Evolutionary conservation across 2,329 filamentous ascomycete genomes (phyloP).

Genomic region (Hypoxylon sp.): DNA sequence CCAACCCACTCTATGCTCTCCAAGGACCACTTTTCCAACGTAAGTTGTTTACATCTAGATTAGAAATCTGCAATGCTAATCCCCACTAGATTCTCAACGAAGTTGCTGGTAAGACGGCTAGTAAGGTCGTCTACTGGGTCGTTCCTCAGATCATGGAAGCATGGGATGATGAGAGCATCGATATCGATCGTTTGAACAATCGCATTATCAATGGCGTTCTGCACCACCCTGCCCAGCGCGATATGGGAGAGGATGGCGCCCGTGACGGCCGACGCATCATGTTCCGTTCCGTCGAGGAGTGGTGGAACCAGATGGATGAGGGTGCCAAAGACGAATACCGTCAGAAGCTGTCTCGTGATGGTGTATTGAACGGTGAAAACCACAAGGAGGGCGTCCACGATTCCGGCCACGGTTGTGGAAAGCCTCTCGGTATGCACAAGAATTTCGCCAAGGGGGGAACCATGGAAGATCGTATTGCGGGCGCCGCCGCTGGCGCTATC

Average conservation of each 20-base stretch:
- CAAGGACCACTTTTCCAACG: slow-evolving; percentile 94
- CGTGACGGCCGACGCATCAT: slow-evolving; percentile 80
- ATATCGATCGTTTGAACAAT: slow-evolving; percentile 78
- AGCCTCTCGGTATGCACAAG: slow-evolving; percentile 84
- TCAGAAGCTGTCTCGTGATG: slow-evolving; percentile 80
- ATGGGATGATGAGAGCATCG: slow-evolving; percentile 83
- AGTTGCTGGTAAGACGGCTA: slow-evolving; percentile 85
- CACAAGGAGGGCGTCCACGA: slow-evolving; percentile 90
- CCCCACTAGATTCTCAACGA: slow-evolving; percentile 79
- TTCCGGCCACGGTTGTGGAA: slow-evolving; percentile 84
- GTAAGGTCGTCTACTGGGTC: slow-evolving; percentile 83
- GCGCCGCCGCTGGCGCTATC: slow-evolving; percentile 69
- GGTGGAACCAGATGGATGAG: slow-evolving; percentile 81
- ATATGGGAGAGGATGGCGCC: slow-evolving; percentile 78
- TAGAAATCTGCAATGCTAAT: slow-evolving; percentile 24
- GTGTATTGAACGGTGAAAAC: slow-evolving; percentile 83
- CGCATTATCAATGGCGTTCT: slow-evolving; percentile 87
- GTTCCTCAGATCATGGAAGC: slow-evolving; percentile 90
- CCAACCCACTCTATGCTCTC: slow-evolving; percentile 96
- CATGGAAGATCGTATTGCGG: slow-evolving; percentile 70
- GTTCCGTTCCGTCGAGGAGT: slow-evolving; percentile 84
- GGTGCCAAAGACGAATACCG: slow-evolving; percentile 77
- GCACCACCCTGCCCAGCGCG: slow-evolving; percentile 87
- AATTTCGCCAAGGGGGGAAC: slow-evolving; percentile 66
- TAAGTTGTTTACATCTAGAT: slow-evolving; percentile 55